Conservation (phyloP, 345 rosid genomes). For the Bruguiera parviflora region DNA sequence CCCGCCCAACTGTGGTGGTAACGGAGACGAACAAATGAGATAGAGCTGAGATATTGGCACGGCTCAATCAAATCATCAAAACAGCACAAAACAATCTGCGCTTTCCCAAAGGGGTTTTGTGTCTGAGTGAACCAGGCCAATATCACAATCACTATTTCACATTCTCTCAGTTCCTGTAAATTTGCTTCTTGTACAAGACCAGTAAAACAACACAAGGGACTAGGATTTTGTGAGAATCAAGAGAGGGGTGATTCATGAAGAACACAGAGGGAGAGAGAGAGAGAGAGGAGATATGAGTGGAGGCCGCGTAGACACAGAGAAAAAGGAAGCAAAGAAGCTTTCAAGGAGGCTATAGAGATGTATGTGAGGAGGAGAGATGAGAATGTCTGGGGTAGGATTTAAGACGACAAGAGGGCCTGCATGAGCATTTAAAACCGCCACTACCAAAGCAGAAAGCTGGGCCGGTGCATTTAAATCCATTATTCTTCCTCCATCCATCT, state of each 20-base stretch:
- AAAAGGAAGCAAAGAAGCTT: too few species aligned
- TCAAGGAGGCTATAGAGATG: not conserved
- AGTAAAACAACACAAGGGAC: not conserved
- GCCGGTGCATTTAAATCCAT: conserved; percentile 53
- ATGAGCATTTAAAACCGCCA: conserved; percentile 62
- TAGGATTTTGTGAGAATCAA: not conserved
- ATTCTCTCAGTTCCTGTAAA: not conserved
- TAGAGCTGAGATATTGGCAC: conserved; percentile 90
- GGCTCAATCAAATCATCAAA: conserved; percentile 72
- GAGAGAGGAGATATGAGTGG: too few species aligned
- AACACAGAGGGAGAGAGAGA: not conserved
- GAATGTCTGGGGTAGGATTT: conserved; percentile 51
- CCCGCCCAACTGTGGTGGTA: not conserved
- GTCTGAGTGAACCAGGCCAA: conserved; percentile 97
- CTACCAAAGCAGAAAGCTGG: conserved; percentile 75
- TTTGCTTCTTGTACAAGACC: not conserved
- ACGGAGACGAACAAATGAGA: conserved; percentile 30
- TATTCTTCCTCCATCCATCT: conserved; percentile 19
- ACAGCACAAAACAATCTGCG: not conserved
- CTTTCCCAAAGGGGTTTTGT: not conserved
- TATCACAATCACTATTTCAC: conserved; percentile 56
- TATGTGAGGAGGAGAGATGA: conserved; percentile 30
- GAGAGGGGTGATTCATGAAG: not conserved
- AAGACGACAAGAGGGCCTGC: conserved; percentile 41
- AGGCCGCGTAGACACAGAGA: too few species aligned